Conservation (phyloP, 164 flowering plant species). For the Buxus sempervirens region DNA sequence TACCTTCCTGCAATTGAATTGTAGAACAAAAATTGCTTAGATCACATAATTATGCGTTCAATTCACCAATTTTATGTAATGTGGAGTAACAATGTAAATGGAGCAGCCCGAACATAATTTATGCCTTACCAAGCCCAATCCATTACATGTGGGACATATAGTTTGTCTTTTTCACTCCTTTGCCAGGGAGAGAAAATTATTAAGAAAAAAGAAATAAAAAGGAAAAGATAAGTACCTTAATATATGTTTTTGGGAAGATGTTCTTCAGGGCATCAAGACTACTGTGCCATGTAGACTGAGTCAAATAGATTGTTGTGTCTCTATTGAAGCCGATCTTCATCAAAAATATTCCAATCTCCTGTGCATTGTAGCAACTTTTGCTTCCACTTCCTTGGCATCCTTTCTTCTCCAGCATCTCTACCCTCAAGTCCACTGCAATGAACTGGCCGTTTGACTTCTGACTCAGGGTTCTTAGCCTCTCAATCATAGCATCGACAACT, state of each 20-base stretch:
- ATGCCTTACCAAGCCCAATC: too few relatives aligned
- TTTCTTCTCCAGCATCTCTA: conserved; percentile 67
- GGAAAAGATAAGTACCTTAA: conserved; percentile 88
- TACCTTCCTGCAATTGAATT: conserved; percentile 56
- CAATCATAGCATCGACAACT: conserved; percentile 79
- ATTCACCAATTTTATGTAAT: too few relatives aligned
- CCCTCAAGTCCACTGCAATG: conserved; percentile 82
- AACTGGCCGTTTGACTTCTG: conserved; percentile 67
- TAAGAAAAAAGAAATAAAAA: too few relatives aligned
- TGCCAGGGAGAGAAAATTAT: too few relatives aligned
- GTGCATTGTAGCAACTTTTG: conserved; percentile 66
- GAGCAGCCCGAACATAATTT: too few relatives aligned
- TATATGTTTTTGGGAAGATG: conserved; percentile 76
- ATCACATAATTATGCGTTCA: too few relatives aligned
- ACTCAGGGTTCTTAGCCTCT: conserved; percentile 64
- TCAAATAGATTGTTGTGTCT: conserved; percentile 74
- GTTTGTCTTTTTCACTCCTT: too few relatives aligned
- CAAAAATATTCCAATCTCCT: conserved; percentile 67
- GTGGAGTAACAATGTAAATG: too few relatives aligned
- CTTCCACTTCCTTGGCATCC: conserved; percentile 55
- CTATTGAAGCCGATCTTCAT: conserved; percentile 62
- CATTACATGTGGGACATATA: too few relatives aligned
- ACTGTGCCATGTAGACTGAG: conserved; percentile 76
- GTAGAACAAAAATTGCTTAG: background rate
- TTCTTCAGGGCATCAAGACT: conserved; percentile 71